Percentiles rank a stretch among this genome's conserved stretches.
These are phyloP conservation scores for Phytophthora brassicae DNA, from an alignment of 352 stramenopile genomes.

Conservation along the genomic window DNA sequence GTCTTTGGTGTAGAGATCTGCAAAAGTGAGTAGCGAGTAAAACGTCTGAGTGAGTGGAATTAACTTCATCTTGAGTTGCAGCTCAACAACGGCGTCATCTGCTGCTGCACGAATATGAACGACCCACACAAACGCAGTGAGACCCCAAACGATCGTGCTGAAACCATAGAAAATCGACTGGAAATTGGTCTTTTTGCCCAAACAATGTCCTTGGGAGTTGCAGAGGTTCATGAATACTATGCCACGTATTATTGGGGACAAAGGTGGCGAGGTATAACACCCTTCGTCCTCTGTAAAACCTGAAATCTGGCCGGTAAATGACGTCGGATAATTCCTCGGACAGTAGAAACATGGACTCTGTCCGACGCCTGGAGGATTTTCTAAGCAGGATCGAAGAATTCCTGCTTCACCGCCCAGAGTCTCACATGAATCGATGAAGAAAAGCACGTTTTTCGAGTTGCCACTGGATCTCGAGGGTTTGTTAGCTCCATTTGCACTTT, in stretches of 20 bases:
- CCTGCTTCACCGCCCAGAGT: constrained; percentile 41
- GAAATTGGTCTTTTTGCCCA: constrained; percentile 21
- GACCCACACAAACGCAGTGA: constrained; percentile 45
- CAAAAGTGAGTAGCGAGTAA: constrained; percentile 33
- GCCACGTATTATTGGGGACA: constrained; percentile 39
- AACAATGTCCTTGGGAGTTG: constrained; percentile 38
- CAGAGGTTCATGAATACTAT: constrained; percentile 59
- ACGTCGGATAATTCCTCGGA: constrained; percentile 34
- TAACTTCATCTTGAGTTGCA: constrained; percentile 61
- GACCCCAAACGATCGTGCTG: constrained; percentile 37
- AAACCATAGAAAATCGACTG: constrained; percentile 39
- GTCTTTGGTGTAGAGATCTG: constrained; percentile 36
- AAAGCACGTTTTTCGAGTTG: constrained; percentile 27
- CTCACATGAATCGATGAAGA: constrained; percentile 63
- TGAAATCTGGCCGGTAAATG: constrained; percentile 18
- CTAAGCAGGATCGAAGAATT: constrained; percentile 55
- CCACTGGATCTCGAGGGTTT: neutral
- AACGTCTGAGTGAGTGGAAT: constrained; percentile 41
- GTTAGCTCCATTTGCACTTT: neutral
- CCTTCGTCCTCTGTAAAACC: constrained; percentile 11
- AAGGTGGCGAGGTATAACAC: constrained; percentile 25
- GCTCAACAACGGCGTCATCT: constrained; percentile 43
- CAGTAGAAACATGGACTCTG: constrained; percentile 46
- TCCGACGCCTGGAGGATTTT: constrained; percentile 12
- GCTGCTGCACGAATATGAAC: constrained; percentile 49